Base-by-base conservation (phyloP, 371 early-diverging fungal genomes). In the Batkoa obscura region DNA sequence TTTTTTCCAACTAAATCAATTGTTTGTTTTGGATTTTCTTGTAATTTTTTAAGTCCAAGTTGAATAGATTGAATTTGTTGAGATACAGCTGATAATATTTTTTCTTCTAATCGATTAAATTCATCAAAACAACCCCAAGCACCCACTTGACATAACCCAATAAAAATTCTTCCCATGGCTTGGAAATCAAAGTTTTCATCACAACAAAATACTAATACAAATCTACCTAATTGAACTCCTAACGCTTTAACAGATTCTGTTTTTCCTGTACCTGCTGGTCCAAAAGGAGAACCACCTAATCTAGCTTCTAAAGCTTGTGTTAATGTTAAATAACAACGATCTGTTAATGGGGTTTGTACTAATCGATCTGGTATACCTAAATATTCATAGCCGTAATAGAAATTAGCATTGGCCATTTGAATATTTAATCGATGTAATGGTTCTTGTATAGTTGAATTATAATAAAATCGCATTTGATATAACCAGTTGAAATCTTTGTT, bases 71-170 rank as follows among this genome's bases (percentile, higher is more conserved):
- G 96, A 32, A 98, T 89, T 67, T 97, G 95, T 68, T 99, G 99
- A 32, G 95, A 94, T 2, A 98, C 94, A 34, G 97, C 95, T 31
- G 94, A 94, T 64, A 99, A 73, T 50, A 96, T 95, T 57, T 95
- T 76, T 70, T 93, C 94, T 65, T 93, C 94, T 61, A 99, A 70
- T 58, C 99, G 86, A 69, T 99, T 99, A 71, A 98, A 99, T 71
- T 99, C 99, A 72, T 98, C 99, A 66, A 98, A 97, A 72, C 98
- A 96, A 57, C 98, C 94, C 94, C 94, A 98, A 0, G 95, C 95
- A 37, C 97, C 98, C 8, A 94, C 98, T 65, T 90, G 90, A 65
- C 88, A 93, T 59, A 97, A 79, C 62, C 98, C 99, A 60, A 90
- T 81, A 64, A 99, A 99, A 58, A 99, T 98, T 67, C 98, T 90